Conservation (phyloP, 169 alveolate genomes). For the Miamiensis avidus region DNA sequence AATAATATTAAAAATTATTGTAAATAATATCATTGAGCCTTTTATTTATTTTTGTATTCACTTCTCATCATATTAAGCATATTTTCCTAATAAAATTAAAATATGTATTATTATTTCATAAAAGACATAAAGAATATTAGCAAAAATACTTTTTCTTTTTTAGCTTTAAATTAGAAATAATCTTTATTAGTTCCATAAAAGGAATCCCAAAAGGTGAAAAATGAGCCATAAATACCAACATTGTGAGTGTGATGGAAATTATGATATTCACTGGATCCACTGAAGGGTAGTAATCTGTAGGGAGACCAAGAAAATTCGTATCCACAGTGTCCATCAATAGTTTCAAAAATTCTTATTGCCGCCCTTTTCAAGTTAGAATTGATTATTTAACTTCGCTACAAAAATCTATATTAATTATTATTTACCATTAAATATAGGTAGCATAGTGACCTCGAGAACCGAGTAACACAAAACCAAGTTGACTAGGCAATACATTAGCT, state of each 20-base stretch:
- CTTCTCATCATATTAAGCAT: too few relatives aligned
- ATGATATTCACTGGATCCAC: constrained; percentile 36
- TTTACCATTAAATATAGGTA: neutral
- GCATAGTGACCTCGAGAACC: constrained; percentile 3
- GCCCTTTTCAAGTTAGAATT: neutral
- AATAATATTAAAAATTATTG: too few relatives aligned
- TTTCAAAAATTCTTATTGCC: constrained; percentile 40
- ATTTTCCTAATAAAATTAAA: too few relatives aligned
- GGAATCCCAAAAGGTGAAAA: constrained; percentile 45
- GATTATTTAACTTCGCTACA: neutral
- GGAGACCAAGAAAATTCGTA: constrained; percentile 42
- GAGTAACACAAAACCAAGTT: constrained; percentile 2
- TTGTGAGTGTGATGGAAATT: constrained; percentile 59
- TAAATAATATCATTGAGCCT: too few relatives aligned
- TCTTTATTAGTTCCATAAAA: constrained; percentile 37
- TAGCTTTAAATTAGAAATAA: constrained; percentile 3
- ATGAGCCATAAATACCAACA: constrained; percentile 43
- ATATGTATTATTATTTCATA: too few relatives aligned
- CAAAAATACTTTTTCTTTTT: neutral
- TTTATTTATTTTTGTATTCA: too few relatives aligned
- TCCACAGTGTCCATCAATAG: constrained; percentile 28
- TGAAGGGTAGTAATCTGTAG: constrained; percentile 33
- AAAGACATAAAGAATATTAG: too few relatives aligned
- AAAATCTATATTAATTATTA: neutral
- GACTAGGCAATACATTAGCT: neutral